A percentile compares a stretch with the other conserved stretches of the same genome.
phyloP scores from a whole-genome alignment of 495 filamentous ascomycete genomes.

The Lichina pygmaea region DNA sequence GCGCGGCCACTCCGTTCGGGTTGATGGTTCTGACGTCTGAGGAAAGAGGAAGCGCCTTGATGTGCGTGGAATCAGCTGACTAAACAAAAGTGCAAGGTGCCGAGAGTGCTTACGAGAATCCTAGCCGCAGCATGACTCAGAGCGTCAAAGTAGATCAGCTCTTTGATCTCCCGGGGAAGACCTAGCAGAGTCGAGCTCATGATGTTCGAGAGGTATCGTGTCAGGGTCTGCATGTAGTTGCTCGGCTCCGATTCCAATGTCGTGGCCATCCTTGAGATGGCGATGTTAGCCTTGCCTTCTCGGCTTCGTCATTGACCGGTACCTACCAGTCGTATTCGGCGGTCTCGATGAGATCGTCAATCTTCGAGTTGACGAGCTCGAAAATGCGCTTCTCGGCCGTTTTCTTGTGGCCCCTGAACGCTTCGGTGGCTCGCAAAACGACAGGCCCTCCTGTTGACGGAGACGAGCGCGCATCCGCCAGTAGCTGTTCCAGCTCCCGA shows the following conservation, averaged over 20 bases:
- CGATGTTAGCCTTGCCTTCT: not conserved
- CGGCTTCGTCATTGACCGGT: not conserved
- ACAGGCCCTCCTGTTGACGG: conserved; percentile 48
- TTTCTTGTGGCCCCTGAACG: conserved; percentile 76
- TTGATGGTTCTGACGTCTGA: conserved; percentile 61
- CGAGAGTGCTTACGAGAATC: conserved; percentile 36
- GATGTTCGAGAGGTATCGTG: conserved; percentile 78
- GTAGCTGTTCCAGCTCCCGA: conserved; percentile 54
- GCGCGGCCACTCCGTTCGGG: conserved; percentile 51
- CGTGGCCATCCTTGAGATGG: conserved; percentile 25
- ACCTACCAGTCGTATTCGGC: conserved; percentile 81
- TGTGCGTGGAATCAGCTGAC: not conserved
- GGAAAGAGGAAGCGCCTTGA: conserved; percentile 54
- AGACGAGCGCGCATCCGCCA: conserved; percentile 57
- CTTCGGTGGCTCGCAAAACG: conserved; percentile 50
- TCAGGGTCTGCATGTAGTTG: conserved; percentile 84
- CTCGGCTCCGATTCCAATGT: conserved; percentile 40
- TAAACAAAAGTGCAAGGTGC: not conserved
- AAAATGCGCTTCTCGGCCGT: conserved; percentile 94
- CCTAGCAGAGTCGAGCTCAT: conserved; percentile 85
- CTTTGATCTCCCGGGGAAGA: conserved; percentile 80
- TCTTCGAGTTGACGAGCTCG: conserved; percentile 94
- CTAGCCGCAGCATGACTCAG: conserved; percentile 68
- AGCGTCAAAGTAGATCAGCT: conserved; percentile 92
- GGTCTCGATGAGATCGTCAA: conserved; percentile 88